Percentiles rank a stretch among this genome's conserved stretches.
phyloP scores from a whole-genome alignment of 2,329 filamentous ascomycete species.

The Rutstroemia sp. region DNA sequence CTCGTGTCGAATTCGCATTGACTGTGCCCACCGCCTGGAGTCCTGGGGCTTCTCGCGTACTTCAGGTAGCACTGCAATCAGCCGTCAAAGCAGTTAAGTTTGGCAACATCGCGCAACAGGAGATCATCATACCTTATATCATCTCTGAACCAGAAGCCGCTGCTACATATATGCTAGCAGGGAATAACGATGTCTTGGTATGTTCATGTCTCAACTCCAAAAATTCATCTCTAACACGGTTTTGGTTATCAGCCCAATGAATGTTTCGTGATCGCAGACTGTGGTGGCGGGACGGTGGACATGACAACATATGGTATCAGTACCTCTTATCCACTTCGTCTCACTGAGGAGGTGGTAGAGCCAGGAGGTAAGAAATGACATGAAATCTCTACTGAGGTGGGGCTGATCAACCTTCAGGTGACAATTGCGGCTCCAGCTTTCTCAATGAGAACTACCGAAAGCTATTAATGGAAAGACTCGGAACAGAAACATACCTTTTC shows the following conservation, averaged over 20 bases:
- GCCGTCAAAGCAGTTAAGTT: background rate
- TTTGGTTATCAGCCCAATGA: constrained; percentile 10
- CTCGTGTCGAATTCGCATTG: constrained; percentile 10
- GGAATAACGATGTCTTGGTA: constrained; percentile 2
- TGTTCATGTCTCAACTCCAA: background rate
- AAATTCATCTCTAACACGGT: background rate
- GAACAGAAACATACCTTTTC: constrained; percentile 7
- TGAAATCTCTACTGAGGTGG: no score
- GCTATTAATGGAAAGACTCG: background rate
- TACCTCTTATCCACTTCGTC: constrained; percentile 17
- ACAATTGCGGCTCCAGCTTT: constrained; percentile 13
- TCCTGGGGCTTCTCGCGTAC: constrained; percentile 6
- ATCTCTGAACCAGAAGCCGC: constrained; percentile 27
- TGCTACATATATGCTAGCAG: constrained; percentile 19
- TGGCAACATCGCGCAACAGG: constrained; percentile 8
- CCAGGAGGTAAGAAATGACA: constrained; percentile 10
- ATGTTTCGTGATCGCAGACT: constrained; percentile 20
- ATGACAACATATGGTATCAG: constrained; percentile 20
- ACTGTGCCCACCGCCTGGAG: constrained; percentile 14
- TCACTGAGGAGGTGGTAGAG: constrained; percentile 15
- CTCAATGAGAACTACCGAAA: constrained; percentile 11
- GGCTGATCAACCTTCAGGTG: background rate
- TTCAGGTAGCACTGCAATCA: constrained; percentile 9
- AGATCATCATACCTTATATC: constrained; percentile 13
- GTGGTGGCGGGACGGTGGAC: constrained; percentile 27